These are phyloP conservation scores for Ogataea naganishii DNA, from an alignment of 805 yeast species.

Conservation along the genomic window DNA sequence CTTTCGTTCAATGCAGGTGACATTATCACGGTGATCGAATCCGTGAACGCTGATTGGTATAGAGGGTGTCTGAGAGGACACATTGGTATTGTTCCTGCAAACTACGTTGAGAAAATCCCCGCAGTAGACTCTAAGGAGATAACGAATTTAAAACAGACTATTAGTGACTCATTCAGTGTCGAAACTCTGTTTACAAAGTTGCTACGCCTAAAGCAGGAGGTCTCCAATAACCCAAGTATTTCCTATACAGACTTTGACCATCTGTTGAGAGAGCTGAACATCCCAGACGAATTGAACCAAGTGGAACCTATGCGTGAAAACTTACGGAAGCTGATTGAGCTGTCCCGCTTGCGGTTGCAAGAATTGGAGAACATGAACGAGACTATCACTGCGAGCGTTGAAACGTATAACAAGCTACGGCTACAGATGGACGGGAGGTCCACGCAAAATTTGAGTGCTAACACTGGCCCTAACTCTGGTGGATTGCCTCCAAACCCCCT, in stretches of 20 bases:
- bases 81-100: slow-evolving; percentile 85
- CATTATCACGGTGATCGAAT: slow-evolving; percentile 75
- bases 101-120: slow-evolving; percentile 76
- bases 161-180: slow-evolving; percentile 52
- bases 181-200: slow-evolving; percentile 60
- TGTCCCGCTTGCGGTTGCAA: slow-evolving; percentile 67
- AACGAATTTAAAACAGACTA: slow-evolving; percentile 33
- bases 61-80: slow-evolving; percentile 76
- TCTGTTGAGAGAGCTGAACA: slow-evolving; percentile 45
- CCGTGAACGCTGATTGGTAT: slow-evolving; percentile 94
- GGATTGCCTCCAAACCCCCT: not conserved
- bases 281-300: slow-evolving; percentile 65
- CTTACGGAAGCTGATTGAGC: slow-evolving; percentile 66
- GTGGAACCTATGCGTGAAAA: slow-evolving; percentile 67
- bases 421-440: slow-evolving; percentile 26
- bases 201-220: slow-evolving; percentile 22
- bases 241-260: slow-evolving; percentile 23
- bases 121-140: slow-evolving; percentile 58
- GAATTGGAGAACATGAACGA: slow-evolving; percentile 67
- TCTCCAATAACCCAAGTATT: slow-evolving; percentile 26
- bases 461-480: not conserved
- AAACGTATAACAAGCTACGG: slow-evolving; percentile 59
- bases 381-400: slow-evolving; percentile 61
- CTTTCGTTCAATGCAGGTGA: slow-evolving; percentile 83
- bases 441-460: not conserved